Percentiles rank a stretch among this genome's conserved stretches.
phyloP scores from a whole-genome alignment of 169 alveolate species.

The Prorocentrum cordatum region DNA sequence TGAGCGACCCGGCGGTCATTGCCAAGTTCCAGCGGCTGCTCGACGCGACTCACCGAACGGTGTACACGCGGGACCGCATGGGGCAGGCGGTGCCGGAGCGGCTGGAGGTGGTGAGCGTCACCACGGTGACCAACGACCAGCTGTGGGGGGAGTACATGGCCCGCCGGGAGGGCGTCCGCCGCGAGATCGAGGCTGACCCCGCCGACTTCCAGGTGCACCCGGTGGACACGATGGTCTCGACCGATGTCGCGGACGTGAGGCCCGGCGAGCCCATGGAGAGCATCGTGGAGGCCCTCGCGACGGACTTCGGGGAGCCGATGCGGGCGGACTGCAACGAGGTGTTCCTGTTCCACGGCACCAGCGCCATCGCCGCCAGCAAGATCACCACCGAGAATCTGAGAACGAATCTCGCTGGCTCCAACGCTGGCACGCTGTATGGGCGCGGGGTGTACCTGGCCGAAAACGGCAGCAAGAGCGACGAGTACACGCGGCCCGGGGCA shows the following conservation, averaged over 20 bases:
- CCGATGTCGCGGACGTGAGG: no score
- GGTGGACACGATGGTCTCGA: no score
- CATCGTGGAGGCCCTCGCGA: constrained; percentile 28
- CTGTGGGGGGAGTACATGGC: constrained; percentile 51
- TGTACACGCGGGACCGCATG: constrained; percentile 41
- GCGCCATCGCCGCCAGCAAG: constrained; percentile 7
- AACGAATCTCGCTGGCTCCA: constrained; percentile 30
- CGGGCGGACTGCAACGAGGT: constrained; percentile 51
- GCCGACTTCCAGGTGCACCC: not conserved
- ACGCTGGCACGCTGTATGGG: constrained; percentile 45
- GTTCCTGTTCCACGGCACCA: constrained; percentile 42
- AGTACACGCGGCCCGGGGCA: constrained; percentile 11
- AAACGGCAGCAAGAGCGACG: constrained; percentile 10
- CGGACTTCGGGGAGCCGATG: not conserved
- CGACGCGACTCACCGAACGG: constrained; percentile 55
- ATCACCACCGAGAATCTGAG: constrained; percentile 8
- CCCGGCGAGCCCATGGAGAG: constrained; percentile 12
- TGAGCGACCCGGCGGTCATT: no score
- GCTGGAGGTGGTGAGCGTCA: constrained; percentile 15
- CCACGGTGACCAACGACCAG: constrained; percentile 62
- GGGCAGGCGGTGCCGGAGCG: constrained; percentile 48
- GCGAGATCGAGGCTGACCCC: constrained; percentile 21
- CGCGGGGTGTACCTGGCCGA: constrained; percentile 54
- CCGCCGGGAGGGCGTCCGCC: constrained; percentile 54
- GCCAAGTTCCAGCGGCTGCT: constrained; percentile 43